These are phyloP conservation scores for Brassica carinata DNA, from an alignment of 345 rosid species.

Conservation along the genomic window DNA sequence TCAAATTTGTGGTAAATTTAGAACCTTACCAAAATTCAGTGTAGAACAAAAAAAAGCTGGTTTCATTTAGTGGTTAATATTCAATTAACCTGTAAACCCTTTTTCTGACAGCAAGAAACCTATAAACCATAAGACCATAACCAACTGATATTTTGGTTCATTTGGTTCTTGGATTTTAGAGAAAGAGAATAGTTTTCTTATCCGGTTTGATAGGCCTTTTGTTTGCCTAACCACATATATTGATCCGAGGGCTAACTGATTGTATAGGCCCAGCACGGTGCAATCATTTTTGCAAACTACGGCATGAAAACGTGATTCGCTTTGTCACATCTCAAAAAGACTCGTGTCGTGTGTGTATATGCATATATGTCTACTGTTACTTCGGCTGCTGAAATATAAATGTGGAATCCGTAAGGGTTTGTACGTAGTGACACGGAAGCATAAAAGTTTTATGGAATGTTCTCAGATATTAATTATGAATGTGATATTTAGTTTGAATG, in stretches of 20 bases:
- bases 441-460: conserved; percentile 9
- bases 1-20: too few relatives aligned
- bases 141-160: not conserved
- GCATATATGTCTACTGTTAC: conserved; percentile 14
- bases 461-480: not conserved
- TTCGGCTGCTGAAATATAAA: conserved; percentile 29
- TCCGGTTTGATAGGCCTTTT: not conserved
- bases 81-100: not conserved
- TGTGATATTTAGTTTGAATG: conserved; percentile 18
- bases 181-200: not conserved
- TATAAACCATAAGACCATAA: not conserved
- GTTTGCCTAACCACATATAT: not conserved
- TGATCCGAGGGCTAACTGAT: not conserved
- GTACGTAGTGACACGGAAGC: conserved; percentile 16
- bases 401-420: not conserved
- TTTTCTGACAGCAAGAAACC: not conserved
- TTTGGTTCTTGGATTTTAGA: not conserved
- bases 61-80: not conserved
- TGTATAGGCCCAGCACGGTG: not conserved
- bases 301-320: not conserved
- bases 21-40: too few relatives aligned
- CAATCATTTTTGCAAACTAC: not conserved
- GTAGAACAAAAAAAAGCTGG: too few relatives aligned
- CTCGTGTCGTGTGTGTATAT: conserved; percentile 9
- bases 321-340: conserved; percentile 1